Percentiles rank a stretch among this genome's conserved stretches.
Evolutionary conservation across 768 basidiomycete genomes (phyloP).

Genomic region (Hemileccinum impolitum): DNA sequence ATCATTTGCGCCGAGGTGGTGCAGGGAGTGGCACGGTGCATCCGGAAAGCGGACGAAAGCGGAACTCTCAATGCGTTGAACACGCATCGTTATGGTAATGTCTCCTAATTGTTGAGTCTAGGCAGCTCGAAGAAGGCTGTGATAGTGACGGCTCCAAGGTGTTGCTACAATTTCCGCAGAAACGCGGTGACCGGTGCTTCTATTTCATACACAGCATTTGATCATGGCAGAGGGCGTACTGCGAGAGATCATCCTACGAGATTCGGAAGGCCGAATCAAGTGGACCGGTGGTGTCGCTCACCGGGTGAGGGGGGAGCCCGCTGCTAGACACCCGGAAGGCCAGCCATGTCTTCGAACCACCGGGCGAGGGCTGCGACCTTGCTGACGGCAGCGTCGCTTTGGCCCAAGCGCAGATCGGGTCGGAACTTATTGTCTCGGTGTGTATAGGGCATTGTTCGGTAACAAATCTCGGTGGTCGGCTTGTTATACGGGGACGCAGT

Average conservation of each 20-base stretch:
- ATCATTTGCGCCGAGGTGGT: conserved; percentile 18
- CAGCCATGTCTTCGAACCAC: conserved; percentile 78
- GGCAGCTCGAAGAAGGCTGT: conserved; percentile 17
- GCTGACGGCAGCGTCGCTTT: conserved; percentile 64
- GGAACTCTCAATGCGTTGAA: conserved; percentile 10
- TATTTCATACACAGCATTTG: conserved; percentile 24
- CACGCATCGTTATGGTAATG: conserved; percentile 15
- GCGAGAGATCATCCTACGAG: conserved; percentile 9
- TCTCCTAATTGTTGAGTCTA: conserved; percentile 13
- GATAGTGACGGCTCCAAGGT: conserved; percentile 17
- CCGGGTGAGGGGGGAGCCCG: conserved; percentile 9
- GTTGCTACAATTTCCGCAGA: conserved; percentile 24
- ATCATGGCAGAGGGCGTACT: conserved; percentile 5
- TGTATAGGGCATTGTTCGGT: conserved; percentile 68
- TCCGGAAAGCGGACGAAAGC: conserved; percentile 9
- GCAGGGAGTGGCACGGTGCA: conserved; percentile 3
- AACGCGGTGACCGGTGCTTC: conserved; percentile 23
- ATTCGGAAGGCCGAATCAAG: conserved; percentile 1
- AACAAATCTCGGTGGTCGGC: conserved; percentile 66
- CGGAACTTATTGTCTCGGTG: conserved; percentile 57
- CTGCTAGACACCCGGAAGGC: conserved; percentile 35
- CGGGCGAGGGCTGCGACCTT: conserved; percentile 60
- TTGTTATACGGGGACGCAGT: conserved; percentile 68
- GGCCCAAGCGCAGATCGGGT: conserved; percentile 70
- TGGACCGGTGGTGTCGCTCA: conserved; percentile 12